A percentile compares a stretch with the other conserved stretches of the same genome.
Conservation (phyloP, 164 flowering plant genomes). For the Taxillus chinensis region DNA sequence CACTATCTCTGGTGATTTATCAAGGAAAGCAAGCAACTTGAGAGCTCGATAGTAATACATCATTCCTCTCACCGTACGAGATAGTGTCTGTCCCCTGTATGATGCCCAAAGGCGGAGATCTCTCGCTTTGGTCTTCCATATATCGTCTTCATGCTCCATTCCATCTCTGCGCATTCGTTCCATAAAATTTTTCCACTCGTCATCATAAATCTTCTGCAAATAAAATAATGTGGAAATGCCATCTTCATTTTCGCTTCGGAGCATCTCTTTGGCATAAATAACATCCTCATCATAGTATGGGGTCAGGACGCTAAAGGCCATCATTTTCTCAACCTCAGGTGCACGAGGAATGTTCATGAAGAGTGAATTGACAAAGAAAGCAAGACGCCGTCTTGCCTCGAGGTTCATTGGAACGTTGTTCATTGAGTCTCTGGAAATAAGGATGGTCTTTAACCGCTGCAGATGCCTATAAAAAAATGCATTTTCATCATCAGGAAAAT, state of each 20-base stretch:
- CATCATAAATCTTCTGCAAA: slow-evolving; percentile 79
- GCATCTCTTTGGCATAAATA: slow-evolving; percentile 40
- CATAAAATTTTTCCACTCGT: slow-evolving; percentile 82
- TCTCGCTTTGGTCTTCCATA: slow-evolving; percentile 48
- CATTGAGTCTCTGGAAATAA: slow-evolving; percentile 77
- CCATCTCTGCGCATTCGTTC: slow-evolving; percentile 82
- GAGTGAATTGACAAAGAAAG: slow-evolving; percentile 88
- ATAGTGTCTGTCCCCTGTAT: slow-evolving; percentile 86
- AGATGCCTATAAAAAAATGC: slow-evolving; percentile 48
- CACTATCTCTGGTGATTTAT: slow-evolving; percentile 87
- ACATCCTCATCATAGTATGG: slow-evolving; percentile 95
- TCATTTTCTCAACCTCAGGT: slow-evolving; percentile 83
- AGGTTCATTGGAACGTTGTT: slow-evolving; percentile 63
- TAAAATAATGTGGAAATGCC: slow-evolving; percentile 85
- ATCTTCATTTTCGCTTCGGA: slow-evolving; percentile 76
- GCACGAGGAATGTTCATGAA: slow-evolving; percentile 98
- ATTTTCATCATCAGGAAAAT: slow-evolving; percentile 48
- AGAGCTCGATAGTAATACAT: slow-evolving; percentile 93
- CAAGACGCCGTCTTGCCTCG: slow-evolving; percentile 79
- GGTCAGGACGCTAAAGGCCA: slow-evolving; percentile 86
- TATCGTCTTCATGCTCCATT: slow-evolving; percentile 52
- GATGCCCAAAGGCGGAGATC: slow-evolving; percentile 95
- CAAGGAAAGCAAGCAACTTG: slow-evolving; percentile 80
- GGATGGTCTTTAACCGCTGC: slow-evolving; percentile 59
- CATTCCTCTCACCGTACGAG: slow-evolving; percentile 97